A percentile compares a stretch with the other conserved stretches of the same genome.
phyloP scores from a whole-genome alignment of 2,329 filamentous ascomycete genomes.

The Pyricularia pennisetigena region DNA sequence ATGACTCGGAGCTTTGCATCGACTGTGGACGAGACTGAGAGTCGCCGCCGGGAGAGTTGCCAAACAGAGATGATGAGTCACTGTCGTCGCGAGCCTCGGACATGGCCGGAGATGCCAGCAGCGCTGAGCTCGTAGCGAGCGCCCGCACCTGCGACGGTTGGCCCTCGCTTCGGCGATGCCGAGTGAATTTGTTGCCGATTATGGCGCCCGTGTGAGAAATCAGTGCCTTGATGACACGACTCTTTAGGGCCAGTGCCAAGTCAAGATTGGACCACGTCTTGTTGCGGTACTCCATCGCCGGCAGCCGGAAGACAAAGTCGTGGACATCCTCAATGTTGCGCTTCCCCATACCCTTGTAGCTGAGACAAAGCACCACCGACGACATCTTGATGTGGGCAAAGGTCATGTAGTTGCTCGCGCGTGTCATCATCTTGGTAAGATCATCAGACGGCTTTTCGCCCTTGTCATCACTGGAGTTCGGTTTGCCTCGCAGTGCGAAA shows the following conservation, averaged over 20 bases:
- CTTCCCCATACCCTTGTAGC: slow-evolving; percentile 92
- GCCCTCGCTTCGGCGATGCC: slow-evolving; percentile 71
- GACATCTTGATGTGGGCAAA: slow-evolving; percentile 92
- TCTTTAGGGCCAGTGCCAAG: slow-evolving; percentile 84
- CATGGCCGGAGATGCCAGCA: slow-evolving; percentile 37
- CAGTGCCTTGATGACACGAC: slow-evolving; percentile 84
- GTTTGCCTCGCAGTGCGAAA: slow-evolving; percentile 44
- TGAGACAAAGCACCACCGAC: slow-evolving; percentile 88
- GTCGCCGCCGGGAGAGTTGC: slow-evolving; percentile 44
- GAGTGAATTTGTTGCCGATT: slow-evolving; percentile 92
- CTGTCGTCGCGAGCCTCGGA: slow-evolving; percentile 36
- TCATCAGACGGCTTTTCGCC: slow-evolving; percentile 71
- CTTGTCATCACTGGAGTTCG: slow-evolving; percentile 25
- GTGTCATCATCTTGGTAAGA: slow-evolving; percentile 89
- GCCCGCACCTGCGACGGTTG: slow-evolving; percentile 74
- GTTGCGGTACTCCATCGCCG: slow-evolving; percentile 90
- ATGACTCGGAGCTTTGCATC: slow-evolving; percentile 37
- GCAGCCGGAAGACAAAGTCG: slow-evolving; percentile 93
- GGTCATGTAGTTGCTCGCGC: slow-evolving; percentile 96
- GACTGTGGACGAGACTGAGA: slow-evolving; percentile 49
- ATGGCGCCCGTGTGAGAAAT: slow-evolving; percentile 95
- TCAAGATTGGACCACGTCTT: slow-evolving; percentile 99
- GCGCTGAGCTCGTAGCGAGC: slow-evolving; percentile 66
- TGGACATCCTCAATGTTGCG: slow-evolving; percentile 96
- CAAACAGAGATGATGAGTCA: slow-evolving; percentile 45